These are phyloP conservation scores for Annona squamosa DNA, from an alignment of 164 flowering plant species.

Conservation along the genomic window DNA sequence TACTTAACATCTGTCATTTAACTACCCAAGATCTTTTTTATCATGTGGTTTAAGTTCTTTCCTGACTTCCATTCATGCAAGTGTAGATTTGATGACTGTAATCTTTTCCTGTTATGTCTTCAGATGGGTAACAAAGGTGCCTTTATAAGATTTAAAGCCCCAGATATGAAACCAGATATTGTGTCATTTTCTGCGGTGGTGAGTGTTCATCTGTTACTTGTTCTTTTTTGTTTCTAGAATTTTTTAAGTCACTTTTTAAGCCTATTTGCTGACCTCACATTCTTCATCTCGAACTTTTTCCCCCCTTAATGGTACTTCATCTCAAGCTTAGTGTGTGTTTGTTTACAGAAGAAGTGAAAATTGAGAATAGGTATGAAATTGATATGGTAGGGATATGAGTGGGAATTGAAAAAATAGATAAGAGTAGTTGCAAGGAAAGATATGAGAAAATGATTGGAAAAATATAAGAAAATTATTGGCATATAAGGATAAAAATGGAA, in stretches of 20 bases:
- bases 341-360: background rate
- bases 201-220: slow-evolving; percentile 20
- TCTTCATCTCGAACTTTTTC: background rate
- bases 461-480: too few relatives aligned
- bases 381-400: too few relatives aligned
- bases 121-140: slow-evolving; percentile 99
- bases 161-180: slow-evolving; percentile 83
- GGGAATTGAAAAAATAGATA: too few relatives aligned
- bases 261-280: background rate
- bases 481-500: too few relatives aligned
- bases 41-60: background rate
- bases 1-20: too few relatives aligned
- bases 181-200: slow-evolving; percentile 93
- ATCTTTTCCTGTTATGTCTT: slow-evolving; percentile 4
- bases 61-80: background rate
- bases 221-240: background rate
- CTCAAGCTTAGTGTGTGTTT: background rate
- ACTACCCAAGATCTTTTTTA: background rate
- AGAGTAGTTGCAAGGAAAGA: too few relatives aligned
- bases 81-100: background rate
- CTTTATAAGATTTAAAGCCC: slow-evolving; percentile 80
- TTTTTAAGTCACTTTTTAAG: background rate
- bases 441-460: too few relatives aligned
- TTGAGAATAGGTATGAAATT: too few relatives aligned
- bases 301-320: too few relatives aligned